Evolutionary conservation across 768 basidiomycete genomes (phyloP), one percentile per base, ranked within the genome.

Genomic region (Naganishia antarctica): DNA sequence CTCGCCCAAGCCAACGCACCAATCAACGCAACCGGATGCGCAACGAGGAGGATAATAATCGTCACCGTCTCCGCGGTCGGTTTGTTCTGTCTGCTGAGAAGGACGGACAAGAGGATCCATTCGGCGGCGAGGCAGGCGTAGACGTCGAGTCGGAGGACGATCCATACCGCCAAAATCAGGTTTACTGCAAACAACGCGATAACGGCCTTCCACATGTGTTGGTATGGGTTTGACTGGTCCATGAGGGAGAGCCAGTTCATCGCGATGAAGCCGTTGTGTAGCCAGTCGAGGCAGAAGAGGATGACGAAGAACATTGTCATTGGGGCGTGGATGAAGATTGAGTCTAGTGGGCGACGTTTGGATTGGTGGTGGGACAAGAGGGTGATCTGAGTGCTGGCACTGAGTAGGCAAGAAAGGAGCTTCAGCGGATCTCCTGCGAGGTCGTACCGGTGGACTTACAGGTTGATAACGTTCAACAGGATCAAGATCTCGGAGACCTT

Each of bases 241-340:
- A 84, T 83, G 3, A 78, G 76, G 75, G 85, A 86, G 0, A 81
- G 80, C 66, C 89, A 83, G 3, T 85, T 84, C 2, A 93, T 82
- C 0, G 85, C 83, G 51, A 94, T 80, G 77, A 87, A 85, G 15
- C 86, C 81, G 43, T 81, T 83, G 67, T 85, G 83, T 25, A 80
- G 70, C 68, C 80, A 76, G 66, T 84, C 78, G 63, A 88, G 84
- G 81, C 87, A 50, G 84, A 84, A 70, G 66, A 90, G 85, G 63
- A 87, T 78, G 37, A 87, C 71, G 28, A 74, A 64, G 61, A 76
- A 68, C 53, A 77, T 68, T 7, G 73, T 71, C 60, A 94, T 80
- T 0, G 93, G 93, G 0, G 89, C 88, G 69, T 96, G 92, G 62
- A 96, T 89, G 68, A 93, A 85, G 0, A 86, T 81, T 34, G 84